These are phyloP conservation scores for Flaveria ramosissima DNA, from an alignment of 129 eudicot species.

Conservation along the genomic window DNA sequence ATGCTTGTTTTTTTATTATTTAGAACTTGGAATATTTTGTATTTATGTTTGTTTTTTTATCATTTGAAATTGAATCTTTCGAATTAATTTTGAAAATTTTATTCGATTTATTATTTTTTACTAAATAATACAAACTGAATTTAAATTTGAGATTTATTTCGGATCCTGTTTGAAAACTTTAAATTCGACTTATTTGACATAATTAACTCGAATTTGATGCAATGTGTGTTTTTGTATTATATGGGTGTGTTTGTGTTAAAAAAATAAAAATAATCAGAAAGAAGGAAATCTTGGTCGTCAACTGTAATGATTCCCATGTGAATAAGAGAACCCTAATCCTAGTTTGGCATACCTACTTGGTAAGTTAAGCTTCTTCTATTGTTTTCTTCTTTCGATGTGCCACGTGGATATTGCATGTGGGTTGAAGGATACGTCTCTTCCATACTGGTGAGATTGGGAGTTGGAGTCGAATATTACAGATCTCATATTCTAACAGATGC, in stretches of 20 bases:
- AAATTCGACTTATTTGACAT: too few species aligned
- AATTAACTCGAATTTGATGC: too few species aligned
- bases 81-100: too few species aligned
- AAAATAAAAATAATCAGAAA: not conserved
- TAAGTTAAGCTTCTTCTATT: conserved; percentile 29
- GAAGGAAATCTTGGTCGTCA: conserved; percentile 57
- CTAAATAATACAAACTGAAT: too few species aligned
- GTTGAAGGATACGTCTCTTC: conserved; percentile 42
- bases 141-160: too few species aligned
- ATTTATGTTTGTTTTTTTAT: too few species aligned
- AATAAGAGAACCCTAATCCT: conserved; percentile 32
- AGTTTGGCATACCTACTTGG: conserved; percentile 34
- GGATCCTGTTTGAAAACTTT: too few species aligned
- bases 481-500: conserved; percentile 29
- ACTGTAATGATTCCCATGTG: conserved; percentile 39
- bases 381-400: conserved; percentile 26
- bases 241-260: not conserved
- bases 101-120: too few species aligned
- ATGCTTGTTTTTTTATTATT: too few species aligned
- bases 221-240: too few species aligned
- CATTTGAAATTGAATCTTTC: too few species aligned
- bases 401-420: conserved; percentile 61
- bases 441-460: conserved; percentile 27
- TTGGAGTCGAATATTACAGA: conserved; percentile 9
- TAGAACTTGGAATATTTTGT: too few species aligned